These are phyloP conservation scores for Rhododendron mucronatum DNA, from an alignment of 148 eudicot species.

Conservation along the genomic window DNA sequence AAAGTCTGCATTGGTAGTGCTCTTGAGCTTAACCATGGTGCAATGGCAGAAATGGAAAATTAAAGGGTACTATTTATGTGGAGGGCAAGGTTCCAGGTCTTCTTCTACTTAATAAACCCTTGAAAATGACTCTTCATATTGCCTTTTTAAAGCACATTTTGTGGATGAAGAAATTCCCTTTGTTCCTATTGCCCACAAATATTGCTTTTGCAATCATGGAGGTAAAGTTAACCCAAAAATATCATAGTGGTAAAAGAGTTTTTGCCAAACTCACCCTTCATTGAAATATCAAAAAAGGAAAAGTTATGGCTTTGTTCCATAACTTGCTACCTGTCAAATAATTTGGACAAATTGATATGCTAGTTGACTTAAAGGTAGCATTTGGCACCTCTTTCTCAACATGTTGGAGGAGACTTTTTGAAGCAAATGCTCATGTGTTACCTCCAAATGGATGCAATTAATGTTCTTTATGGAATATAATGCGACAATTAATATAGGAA, in stretches of 20 bases:
- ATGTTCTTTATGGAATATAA: background rate
- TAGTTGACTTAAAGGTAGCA: background rate
- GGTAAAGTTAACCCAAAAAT: background rate
- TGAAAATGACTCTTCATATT: conserved; percentile 24
- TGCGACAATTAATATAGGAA: background rate
- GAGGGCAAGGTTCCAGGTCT: conserved; percentile 12
- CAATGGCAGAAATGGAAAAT: background rate
- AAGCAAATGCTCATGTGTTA: background rate
- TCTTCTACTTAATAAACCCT: background rate
- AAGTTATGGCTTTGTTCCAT: background rate
- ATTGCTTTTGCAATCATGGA: conserved; percentile 7
- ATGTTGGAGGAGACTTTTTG: background rate
- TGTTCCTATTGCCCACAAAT: conserved; percentile 17
- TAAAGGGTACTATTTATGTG: background rate
- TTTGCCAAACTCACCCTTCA: background rate
- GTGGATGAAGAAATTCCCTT: conserved; percentile 26
- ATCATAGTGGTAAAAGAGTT: background rate
- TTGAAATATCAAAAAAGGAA: background rate
- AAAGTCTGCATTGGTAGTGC: background rate
- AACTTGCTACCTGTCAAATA: background rate
- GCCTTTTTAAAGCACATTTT: conserved; percentile 13
- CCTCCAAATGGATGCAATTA: background rate
- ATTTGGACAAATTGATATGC: background rate
- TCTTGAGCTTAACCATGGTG: background rate
- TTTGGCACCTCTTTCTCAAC: background rate